Conservation (phyloP, 2,329 filamentous ascomycete genomes). For the Nigrospora oryzae region DNA sequence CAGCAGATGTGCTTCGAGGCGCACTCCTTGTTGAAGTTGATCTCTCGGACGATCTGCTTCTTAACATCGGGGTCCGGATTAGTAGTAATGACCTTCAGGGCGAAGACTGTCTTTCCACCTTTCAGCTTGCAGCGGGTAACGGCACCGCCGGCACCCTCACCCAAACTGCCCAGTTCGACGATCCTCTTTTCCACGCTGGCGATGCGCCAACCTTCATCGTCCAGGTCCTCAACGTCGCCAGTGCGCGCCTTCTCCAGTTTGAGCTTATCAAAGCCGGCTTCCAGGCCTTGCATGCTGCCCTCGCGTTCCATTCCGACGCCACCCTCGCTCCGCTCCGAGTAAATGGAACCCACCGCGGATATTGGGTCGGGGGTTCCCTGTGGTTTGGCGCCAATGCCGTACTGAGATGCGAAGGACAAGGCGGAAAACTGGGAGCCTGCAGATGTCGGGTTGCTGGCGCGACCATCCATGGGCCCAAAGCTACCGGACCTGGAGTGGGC, state of each 20-base stretch:
- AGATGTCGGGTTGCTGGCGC: conserved; percentile 72
- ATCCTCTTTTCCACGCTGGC: conserved; percentile 86
- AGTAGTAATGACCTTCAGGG: conserved; percentile 96
- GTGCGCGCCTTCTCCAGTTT: conserved; percentile 74
- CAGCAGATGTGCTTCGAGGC: conserved; percentile 93
- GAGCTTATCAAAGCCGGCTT: conserved; percentile 67
- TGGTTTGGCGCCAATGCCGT: conserved; percentile 57
- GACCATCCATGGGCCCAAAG: conserved; percentile 68
- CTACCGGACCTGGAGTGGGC: conserved; percentile 78
- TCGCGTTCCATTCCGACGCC: conserved; percentile 75
- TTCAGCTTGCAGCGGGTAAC: conserved; percentile 87
- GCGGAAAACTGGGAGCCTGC: conserved; percentile 83
- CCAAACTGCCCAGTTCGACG: conserved; percentile 77
- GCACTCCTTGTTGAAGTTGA: conserved; percentile 97
- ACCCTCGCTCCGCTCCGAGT: conserved; percentile 72
- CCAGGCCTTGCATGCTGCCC: conserved; percentile 66
- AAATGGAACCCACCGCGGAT: conserved; percentile 78
- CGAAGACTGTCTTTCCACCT: conserved; percentile 89
- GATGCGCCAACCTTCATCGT: conserved; percentile 91
- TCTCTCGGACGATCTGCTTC: conserved; percentile 93
- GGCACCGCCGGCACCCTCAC: conserved; percentile 91
- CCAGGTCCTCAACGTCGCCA: conserved; percentile 86
- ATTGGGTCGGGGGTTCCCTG: conserved; percentile 73
- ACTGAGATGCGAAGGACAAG: conserved; percentile 69
- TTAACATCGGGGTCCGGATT: conserved; percentile 97